phyloP scores from a whole-genome alignment of 169 alveolate genomes.

The Besnoitia besnoiti region DNA sequence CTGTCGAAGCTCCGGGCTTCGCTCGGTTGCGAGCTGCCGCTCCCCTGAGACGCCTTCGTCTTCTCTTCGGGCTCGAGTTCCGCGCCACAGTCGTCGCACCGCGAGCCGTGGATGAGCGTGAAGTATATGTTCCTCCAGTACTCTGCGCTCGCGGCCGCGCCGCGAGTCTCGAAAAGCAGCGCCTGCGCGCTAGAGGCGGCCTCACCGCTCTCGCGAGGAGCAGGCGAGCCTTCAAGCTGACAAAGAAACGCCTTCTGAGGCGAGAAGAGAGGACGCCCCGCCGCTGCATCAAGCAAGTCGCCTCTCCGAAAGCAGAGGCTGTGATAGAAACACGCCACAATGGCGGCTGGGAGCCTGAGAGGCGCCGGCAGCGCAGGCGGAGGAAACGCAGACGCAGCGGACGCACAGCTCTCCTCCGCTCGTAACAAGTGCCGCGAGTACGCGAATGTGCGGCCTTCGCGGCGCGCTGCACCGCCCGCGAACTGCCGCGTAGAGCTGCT shows the following conservation, averaged over 20 bases:
- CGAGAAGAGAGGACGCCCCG: background rate
- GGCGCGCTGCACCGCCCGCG: no score
- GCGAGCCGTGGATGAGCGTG: background rate
- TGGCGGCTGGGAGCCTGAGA: background rate
- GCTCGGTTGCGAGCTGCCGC: background rate
- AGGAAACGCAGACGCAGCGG: background rate
- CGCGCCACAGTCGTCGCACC: background rate
- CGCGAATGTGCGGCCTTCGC: no score
- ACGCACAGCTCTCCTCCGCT: no score
- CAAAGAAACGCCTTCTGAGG: no score
- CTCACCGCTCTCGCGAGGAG: background rate
- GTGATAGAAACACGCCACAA: background rate
- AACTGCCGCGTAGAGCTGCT: no score
- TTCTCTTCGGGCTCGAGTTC: no score
- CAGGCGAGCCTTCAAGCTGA: background rate
- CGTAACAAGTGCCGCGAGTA: no score
- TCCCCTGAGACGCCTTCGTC: background rate
- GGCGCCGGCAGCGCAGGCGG: background rate
- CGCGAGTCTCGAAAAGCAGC: background rate
- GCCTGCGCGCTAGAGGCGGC: background rate
- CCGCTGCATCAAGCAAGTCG: background rate
- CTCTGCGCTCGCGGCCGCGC: background rate
- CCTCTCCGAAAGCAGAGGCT: background rate
- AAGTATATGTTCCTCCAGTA: background rate
- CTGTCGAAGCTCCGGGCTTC: background rate